Evolutionary conservation across 129 eudicot species (phyloP), one percentile per base, ranked within the genome.

Genomic region (Helichrysum umbraculigerum): DNA sequence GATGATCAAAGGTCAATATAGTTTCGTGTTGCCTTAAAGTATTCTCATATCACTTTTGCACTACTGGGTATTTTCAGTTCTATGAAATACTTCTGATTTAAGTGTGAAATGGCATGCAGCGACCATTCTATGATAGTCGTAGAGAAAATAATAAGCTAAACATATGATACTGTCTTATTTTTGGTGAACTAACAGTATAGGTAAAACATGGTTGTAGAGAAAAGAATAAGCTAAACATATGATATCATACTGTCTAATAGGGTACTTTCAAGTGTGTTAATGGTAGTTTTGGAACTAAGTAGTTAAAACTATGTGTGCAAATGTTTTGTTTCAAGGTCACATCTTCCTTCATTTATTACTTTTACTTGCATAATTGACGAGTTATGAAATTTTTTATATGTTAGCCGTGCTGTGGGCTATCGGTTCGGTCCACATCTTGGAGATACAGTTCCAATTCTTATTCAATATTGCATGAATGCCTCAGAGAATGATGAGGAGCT

Each of bases 401-500:
- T 41, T 68, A 95, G 99, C 66, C 99, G 99, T 72, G 84, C 96
- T 82, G 99, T 95, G 82, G 99, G 99, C 59, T 95, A 91, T 73
- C 99, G 97, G 33, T 95, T 95, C 85, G 99, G 99, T 78, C 90
- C 96, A 67, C 90, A 95, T 82, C 97, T 95, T 56, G 96, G 96
- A 82, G 99, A 89, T 60, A 90, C 99, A 15, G 96, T 95, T 79
- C 99, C 99, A 39, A 73, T 95, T 61, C 82, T 95, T 22, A 84
- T 87, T 22, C 85, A 83, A 76, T 95, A 95, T 81, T 95, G 99
- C 78, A 86, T 22, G 85, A 91, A 83, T 85, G 97, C 99, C 68
- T 87, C 99, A 57, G 99, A 95, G 83, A 95, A 91, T 83, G 97
- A 95, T 57, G 99, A 95, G 83, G 99, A 95, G 82, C 97, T 95